Evolutionary conservation across 306 rosid genomes (phyloP), one percentile per base, ranked within the genome.

Genomic region (Chamaecrista fasciculata): DNA sequence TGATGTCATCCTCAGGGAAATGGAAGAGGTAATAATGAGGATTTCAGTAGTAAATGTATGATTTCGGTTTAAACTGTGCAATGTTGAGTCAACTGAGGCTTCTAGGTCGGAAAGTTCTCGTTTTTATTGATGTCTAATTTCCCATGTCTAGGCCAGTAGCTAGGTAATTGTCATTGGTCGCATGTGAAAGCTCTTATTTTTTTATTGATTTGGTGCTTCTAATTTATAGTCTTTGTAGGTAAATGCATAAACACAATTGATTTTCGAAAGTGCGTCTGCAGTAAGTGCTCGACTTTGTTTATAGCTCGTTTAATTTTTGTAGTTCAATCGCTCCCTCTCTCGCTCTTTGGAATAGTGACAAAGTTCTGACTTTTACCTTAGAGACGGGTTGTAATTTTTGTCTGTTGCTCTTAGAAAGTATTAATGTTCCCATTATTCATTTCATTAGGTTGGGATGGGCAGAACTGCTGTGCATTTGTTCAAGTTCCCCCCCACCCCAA

Each of bases 1-100:
- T 3, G 96, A 87, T 19, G 96, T 92, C 26, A 92, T 92, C 75
- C 88, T 90, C 18, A 81, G 96, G 80, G 98, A 92, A 62, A 90
- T 92, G 98, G 96, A 92, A 34, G 98, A 92, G 98, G 98, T 91
- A 73, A 51, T 77, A 24, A 51, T 33, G 36, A n/a, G 33, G 47
- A 65, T 55, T 29, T 37, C 12, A 9, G 16, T 11, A 19, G 14
- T 29, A 39, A 20, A 18, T 48, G 36, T 19, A 56, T 57, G 26
- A 3, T 56, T 26, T 26, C 26, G 12, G 9, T 57, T 12, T 44
- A 2, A 12, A 20, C 14, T 49, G 15, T 29, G 3, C 6, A 4
- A 34, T 46, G 53, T 58, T 7, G 58, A 42, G 24, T 31, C n/a
- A 33, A 9, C n/a, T 9, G 19, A 19, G 15, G 19, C n/a, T 40